Percentiles rank a stretch among this genome's conserved stretches.
phyloP scores from a whole-genome alignment of 176 grass and related monocot species.

The Miscanthus lutarioriparius region DNA sequence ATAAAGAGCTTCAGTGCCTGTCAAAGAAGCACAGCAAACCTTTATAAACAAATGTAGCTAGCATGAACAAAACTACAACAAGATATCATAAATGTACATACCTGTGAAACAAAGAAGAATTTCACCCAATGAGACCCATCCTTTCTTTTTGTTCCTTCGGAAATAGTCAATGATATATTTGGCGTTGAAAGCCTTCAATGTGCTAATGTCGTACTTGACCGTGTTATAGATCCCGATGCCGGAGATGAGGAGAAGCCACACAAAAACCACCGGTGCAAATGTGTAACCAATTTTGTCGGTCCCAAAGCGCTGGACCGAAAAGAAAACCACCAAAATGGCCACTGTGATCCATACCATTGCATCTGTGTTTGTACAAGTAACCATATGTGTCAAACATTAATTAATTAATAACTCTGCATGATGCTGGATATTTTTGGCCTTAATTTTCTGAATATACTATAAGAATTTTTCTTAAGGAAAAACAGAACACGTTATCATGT shows the following conservation, averaged over 20 bases:
- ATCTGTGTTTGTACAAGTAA: constrained; percentile 31
- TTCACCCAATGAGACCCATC: constrained; percentile 71
- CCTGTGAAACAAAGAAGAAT: constrained; percentile 75
- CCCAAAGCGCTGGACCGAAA: constrained; percentile 54
- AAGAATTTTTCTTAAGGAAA: not conserved
- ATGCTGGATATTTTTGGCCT: not conserved
- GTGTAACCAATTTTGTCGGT: constrained; percentile 71
- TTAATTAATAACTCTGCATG: not conserved
- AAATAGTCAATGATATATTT: constrained; percentile 75
- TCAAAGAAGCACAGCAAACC: not conserved
- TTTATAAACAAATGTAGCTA: not conserved
- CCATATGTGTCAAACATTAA: not conserved
- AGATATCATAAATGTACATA: not conserved
- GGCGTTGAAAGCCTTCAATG: constrained; percentile 59
- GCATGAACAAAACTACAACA: not conserved
- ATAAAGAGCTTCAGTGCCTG: constrained; percentile 78
- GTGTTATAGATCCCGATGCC: constrained; percentile 62
- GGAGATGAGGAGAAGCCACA: constrained; percentile 58
- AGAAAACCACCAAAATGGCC: constrained; percentile 53
- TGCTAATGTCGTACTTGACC: constrained; percentile 51
- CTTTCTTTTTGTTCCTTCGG: constrained; percentile 57
- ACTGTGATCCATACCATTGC: constrained; percentile 62
- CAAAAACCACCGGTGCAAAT: constrained; percentile 55
- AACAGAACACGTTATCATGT: not conserved
- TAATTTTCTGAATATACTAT: not conserved